These are phyloP conservation scores for Citeromyces siamensis DNA, from an alignment of 1,139 yeast genomes.

Conservation along the genomic window DNA sequence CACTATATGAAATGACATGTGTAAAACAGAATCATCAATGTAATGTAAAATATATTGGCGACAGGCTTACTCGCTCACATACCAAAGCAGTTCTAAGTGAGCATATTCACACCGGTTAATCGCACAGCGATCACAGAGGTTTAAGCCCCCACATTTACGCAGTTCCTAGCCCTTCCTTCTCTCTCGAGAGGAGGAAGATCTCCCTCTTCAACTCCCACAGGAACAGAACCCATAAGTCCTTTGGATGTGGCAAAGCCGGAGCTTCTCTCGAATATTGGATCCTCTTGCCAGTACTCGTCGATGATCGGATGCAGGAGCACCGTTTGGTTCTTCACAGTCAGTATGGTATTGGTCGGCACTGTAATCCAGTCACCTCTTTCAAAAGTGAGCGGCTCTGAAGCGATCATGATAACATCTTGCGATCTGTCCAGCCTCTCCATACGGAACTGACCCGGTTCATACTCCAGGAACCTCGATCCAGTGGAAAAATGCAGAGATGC, in stretches of 20 bases:
- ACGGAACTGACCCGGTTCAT: constrained; percentile 79
- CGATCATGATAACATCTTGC: constrained; percentile 92
- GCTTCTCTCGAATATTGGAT: constrained; percentile 56
- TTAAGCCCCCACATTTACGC: no score
- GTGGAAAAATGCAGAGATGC: constrained; percentile 92
- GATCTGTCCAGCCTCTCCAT: constrained; percentile 92
- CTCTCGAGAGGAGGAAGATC: constrained; percentile 79
- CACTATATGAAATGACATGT: no score
- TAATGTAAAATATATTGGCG: no score
- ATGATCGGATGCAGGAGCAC: constrained; percentile 82
- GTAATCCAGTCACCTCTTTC: constrained; percentile 97
- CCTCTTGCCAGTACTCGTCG: constrained; percentile 78
- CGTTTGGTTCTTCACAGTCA: constrained; percentile 79
- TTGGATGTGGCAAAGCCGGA: constrained; percentile 78
- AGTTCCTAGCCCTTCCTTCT: constrained; percentile 49
- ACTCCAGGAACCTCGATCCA: constrained; percentile 84
- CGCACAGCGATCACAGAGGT: no score
- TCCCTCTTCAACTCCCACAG: constrained; percentile 32
- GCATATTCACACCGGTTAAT: no score
- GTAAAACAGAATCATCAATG: no score
- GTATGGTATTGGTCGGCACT: constrained; percentile 81
- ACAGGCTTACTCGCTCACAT: no score
- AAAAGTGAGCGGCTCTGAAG: constrained; percentile 92
- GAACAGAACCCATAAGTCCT: constrained; percentile 80
- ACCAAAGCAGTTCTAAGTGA: no score